Evolutionary conservation across 371 early-diverging fungal genomes (phyloP).

Genomic region (Rhizopus sp.): DNA sequence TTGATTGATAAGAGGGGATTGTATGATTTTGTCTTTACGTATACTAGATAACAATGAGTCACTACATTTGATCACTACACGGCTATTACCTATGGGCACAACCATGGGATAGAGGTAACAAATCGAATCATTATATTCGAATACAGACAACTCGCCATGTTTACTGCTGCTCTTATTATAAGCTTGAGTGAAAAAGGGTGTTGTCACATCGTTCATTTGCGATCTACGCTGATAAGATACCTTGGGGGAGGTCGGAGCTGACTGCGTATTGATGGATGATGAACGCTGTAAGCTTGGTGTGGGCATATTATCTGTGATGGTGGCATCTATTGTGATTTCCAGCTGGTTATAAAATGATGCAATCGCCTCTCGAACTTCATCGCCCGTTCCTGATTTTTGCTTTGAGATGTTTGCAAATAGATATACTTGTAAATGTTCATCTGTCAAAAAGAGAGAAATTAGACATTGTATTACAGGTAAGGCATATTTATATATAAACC

Average conservation of each 20-base stretch:
- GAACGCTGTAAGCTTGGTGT: constrained; percentile 17
- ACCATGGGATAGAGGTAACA: constrained; percentile 59
- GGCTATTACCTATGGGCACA: constrained; percentile 59
- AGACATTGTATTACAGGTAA: background rate
- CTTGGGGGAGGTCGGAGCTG: constrained; percentile 41
- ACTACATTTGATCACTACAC: background rate
- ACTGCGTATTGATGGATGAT: constrained; percentile 29
- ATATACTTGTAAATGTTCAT: constrained; percentile 45
- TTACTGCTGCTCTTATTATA: constrained; percentile 51
- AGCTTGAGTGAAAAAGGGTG: constrained; percentile 58
- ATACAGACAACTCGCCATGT: constrained; percentile 48
- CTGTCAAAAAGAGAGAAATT: constrained; percentile 16
- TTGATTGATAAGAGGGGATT: constrained; percentile 41
- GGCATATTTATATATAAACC: constrained; percentile 16
- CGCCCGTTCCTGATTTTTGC: constrained; percentile 35
- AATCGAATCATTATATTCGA: constrained; percentile 50
- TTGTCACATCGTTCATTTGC: constrained; percentile 25
- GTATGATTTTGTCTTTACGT: constrained; percentile 46
- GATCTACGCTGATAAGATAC: constrained; percentile 15
- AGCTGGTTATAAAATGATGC: constrained; percentile 51
- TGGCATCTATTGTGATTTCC: constrained; percentile 64
- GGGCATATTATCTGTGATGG: constrained; percentile 42
- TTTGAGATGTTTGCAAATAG: constrained; percentile 33
- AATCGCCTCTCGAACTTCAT: constrained; percentile 32
- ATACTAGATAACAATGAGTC: constrained; percentile 27